Conservation (phyloP, 2,329 filamentous ascomycete genomes). For the Cladophialophora chaetospira region DNA sequence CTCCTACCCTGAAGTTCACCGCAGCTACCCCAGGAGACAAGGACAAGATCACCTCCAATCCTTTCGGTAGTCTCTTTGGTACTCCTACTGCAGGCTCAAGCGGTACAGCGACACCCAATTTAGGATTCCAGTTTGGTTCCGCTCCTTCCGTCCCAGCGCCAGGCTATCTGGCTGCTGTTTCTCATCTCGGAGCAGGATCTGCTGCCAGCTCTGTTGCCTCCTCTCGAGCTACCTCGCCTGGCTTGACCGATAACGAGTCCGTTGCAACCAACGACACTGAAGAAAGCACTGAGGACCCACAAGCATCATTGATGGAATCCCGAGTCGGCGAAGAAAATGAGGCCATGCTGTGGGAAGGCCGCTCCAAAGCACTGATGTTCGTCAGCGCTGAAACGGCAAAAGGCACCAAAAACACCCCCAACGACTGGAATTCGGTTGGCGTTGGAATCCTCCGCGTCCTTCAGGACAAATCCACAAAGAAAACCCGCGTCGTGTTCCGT, state of each 20-base stretch:
- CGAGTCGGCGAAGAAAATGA: conserved; percentile 73
- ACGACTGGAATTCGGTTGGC: conserved; percentile 68
- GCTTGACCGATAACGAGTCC: conserved; percentile 46
- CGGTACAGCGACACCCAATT: conserved; percentile 26
- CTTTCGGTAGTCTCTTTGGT: conserved; percentile 38
- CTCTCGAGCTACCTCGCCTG: conserved; percentile 51
- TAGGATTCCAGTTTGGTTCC: conserved; percentile 46
- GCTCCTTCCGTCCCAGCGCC: conserved; percentile 30
- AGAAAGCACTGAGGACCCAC: conserved; percentile 58
- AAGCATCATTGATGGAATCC: conserved; percentile 68
- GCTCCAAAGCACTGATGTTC: conserved; percentile 69
- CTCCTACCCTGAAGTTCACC: conserved; percentile 36
- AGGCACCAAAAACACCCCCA: conserved; percentile 43
- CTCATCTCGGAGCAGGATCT: conserved; percentile 36
- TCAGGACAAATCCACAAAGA: conserved; percentile 69
- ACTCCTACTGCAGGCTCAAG: conserved; percentile 29
- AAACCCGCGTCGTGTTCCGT: conserved; percentile 69
- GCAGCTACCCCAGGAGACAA: conserved; percentile 33
- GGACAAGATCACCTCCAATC: conserved; percentile 32
- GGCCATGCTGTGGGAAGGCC: conserved; percentile 67
- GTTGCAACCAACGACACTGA: conserved; percentile 47
- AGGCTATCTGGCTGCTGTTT: conserved; percentile 34
- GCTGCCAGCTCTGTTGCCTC: conserved; percentile 40
- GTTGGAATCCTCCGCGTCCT: conserved; percentile 72
- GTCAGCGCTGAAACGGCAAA: conserved; percentile 47